These are phyloP conservation scores for Lipomyces starkeyi DNA, from an alignment of 805 yeast species.

Conservation along the genomic window DNA sequence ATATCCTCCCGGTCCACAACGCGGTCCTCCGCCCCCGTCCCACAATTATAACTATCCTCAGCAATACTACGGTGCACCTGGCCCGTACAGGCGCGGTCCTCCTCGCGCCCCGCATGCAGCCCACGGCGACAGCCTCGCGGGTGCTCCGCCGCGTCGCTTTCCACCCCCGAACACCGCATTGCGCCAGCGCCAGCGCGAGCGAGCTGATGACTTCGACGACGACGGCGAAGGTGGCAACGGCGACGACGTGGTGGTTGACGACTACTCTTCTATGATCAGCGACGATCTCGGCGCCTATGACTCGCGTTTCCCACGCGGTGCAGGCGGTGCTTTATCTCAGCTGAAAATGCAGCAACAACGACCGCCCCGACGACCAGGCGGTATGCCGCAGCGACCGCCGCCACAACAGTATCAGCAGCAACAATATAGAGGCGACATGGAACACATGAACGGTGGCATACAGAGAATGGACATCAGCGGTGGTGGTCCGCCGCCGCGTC, in stretches of 20 bases:
- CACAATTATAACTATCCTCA: neutral
- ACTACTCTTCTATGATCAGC: slow-evolving; percentile 25
- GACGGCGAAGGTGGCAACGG: slow-evolving; percentile 5
- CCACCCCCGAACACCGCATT: neutral
- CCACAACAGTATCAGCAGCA: slow-evolving; percentile 15
- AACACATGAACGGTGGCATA: slow-evolving; percentile 13
- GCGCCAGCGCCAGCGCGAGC: slow-evolving; percentile 5
- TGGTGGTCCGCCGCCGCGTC: slow-evolving; percentile 12
- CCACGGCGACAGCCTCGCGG: neutral
- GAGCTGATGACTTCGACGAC: slow-evolving; percentile 12
- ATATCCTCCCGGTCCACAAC: slow-evolving; percentile 2
- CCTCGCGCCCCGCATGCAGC: neutral
- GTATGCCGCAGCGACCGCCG: slow-evolving; percentile 11
- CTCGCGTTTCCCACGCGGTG: slow-evolving; percentile 30
- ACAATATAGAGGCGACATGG: slow-evolving; percentile 12
- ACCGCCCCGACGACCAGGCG: neutral
- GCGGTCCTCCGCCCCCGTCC: neutral
- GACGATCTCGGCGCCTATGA: slow-evolving; percentile 31
- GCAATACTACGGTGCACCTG: slow-evolving; percentile 4
- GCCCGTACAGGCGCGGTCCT: slow-evolving; percentile 1
- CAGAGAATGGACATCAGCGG: slow-evolving; percentile 18
- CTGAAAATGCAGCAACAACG: slow-evolving; percentile 22
- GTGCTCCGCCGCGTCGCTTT: neutral
- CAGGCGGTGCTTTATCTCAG: slow-evolving; percentile 23
- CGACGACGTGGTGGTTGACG: slow-evolving; percentile 27